Evolutionary conservation across 1,284 basidiomycete genomes (phyloP).

Genomic region (Puccinia horiana): DNA sequence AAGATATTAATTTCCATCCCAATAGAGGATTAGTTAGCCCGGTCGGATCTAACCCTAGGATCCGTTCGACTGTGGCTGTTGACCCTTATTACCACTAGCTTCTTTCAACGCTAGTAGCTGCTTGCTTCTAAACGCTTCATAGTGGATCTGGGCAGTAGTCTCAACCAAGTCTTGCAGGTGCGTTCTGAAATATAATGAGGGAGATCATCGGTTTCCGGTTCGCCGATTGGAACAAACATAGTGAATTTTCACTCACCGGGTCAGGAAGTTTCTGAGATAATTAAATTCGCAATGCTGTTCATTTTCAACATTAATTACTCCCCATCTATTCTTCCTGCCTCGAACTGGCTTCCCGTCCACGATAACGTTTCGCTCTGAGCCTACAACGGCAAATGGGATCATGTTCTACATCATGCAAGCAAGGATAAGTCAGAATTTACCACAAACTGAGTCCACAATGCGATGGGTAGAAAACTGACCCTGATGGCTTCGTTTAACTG

Average conservation of each 20-base stretch:
- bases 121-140: slow-evolving; percentile 98
- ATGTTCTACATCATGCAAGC: slow-evolving; percentile 66
- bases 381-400: slow-evolving; percentile 95
- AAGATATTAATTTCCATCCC: neutral
- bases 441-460: neutral
- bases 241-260: slow-evolving; percentile 64
- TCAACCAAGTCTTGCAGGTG: slow-evolving; percentile 98
- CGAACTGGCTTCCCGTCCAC: slow-evolving; percentile 93
- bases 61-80: slow-evolving; percentile 47
- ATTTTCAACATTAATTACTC: slow-evolving; percentile 96
- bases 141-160: slow-evolving; percentile 97
- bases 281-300: slow-evolving; percentile 97
- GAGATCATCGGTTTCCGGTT: neutral
- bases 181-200: slow-evolving; percentile 65
- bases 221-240: neutral
- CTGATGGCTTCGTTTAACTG: slow-evolving; percentile 87
- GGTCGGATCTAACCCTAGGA: neutral
- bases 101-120: slow-evolving; percentile 92
- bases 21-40: neutral
- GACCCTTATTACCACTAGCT: slow-evolving; percentile 57
- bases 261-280: slow-evolving; percentile 94
- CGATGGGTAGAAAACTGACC: slow-evolving; percentile 62
- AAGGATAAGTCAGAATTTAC: neutral
- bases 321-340: slow-evolving; percentile 96
- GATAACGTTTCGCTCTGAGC: slow-evolving; percentile 88